A percentile compares a stretch with the other conserved stretches of the same genome.
Conservation (phyloP, 352 stramenopile species). For the Pythium volutum region DNA sequence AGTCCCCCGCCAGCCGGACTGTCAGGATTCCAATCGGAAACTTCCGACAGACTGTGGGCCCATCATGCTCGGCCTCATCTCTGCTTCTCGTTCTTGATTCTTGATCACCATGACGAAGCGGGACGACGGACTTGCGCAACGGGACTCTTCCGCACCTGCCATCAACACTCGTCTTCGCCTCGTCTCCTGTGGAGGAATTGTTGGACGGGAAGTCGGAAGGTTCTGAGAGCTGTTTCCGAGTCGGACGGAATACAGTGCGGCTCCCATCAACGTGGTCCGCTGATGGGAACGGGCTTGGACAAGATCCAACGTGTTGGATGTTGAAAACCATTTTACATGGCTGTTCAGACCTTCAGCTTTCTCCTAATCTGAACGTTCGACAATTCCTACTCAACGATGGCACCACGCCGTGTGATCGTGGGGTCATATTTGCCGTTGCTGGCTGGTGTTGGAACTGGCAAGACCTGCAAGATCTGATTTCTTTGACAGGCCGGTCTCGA, state of each 20-base stretch:
- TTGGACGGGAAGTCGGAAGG: conserved; percentile 6
- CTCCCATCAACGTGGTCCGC: not conserved
- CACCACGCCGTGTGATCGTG: conserved; percentile 10
- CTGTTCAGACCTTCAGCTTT: not conserved
- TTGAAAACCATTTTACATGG: not conserved
- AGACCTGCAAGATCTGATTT: conserved; percentile 17
- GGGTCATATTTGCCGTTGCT: not conserved
- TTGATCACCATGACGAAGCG: not conserved
- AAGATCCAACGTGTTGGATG: not conserved
- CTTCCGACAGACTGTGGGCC: not conserved
- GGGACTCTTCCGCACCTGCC: conserved; percentile 13
- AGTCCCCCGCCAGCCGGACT: too few relatives aligned
- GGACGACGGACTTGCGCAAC: too few relatives aligned
- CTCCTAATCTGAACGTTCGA: not conserved
- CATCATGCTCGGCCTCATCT: not conserved
- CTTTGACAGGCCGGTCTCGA: not conserved
- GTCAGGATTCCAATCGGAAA: not conserved
- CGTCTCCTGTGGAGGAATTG: conserved; percentile 13
- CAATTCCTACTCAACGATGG: not conserved
- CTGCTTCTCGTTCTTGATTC: not conserved
- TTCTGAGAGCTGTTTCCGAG: too few relatives aligned
- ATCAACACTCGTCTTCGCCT: not conserved
- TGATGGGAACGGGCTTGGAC: not conserved
- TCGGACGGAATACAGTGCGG: too few relatives aligned
- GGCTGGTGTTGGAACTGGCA: not conserved